phyloP scores from a whole-genome alignment of 805 yeast genomes.

The Hanseniaspora thailandica region DNA sequence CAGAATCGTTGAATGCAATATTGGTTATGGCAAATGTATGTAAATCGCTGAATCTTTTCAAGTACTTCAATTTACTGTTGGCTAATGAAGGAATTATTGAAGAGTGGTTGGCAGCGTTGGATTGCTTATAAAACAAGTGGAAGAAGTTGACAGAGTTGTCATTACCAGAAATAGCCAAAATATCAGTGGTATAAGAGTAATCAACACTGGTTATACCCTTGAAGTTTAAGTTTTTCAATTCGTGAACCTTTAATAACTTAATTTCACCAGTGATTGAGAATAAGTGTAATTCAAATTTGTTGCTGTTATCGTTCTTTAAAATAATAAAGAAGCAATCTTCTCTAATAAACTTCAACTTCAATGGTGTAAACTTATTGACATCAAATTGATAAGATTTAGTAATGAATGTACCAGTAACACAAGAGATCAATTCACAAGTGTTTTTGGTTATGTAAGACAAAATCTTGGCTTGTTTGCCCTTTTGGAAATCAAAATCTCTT shows the following conservation, averaged over 20 bases:
- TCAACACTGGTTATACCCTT: conserved; percentile 49
- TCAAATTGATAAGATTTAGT: conserved; percentile 26
- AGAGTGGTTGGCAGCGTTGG: background rate
- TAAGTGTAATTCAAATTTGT: conserved; percentile 16
- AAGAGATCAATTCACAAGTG: conserved; percentile 36
- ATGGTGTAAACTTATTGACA: conserved; percentile 26
- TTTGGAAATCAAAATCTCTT: conserved; percentile 53
- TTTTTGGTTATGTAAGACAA: conserved; percentile 52
- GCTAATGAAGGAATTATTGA: background rate
- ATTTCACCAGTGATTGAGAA: conserved; percentile 15
- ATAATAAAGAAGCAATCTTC: conserved; percentile 28
- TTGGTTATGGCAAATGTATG: conserved; percentile 72
- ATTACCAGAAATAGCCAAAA: conserved; percentile 36
- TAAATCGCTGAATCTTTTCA: conserved; percentile 45
- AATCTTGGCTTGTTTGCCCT: conserved; percentile 45
- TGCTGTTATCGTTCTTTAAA: conserved; percentile 21
- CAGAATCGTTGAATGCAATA: conserved; percentile 57
- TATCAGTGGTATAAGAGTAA: conserved; percentile 26
- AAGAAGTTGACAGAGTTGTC: conserved; percentile 57
- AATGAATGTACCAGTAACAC: conserved; percentile 33
- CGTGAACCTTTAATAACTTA: conserved; percentile 31
- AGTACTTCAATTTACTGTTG: conserved; percentile 34
- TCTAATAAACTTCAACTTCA: conserved; percentile 30
- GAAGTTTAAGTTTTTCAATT: conserved; percentile 33
- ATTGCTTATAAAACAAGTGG: conserved; percentile 27